Evolutionary conservation across 306 rosid genomes (phyloP).

Genomic region (Lithocarpus polystachyus): DNA sequence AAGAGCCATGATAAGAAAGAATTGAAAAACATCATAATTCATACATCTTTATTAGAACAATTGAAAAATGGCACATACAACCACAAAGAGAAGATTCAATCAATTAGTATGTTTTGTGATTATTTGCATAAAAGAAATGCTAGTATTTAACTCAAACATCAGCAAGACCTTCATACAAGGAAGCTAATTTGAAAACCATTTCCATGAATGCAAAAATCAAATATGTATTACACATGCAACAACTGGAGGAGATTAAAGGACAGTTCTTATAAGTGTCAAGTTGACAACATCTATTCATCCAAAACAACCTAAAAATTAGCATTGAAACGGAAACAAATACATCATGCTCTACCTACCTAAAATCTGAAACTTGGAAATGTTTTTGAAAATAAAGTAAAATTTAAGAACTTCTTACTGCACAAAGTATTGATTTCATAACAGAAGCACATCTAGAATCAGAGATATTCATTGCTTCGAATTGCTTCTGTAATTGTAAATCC

Average conservation of each 20-base stretch:
- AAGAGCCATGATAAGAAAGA: not conserved
- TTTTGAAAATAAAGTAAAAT: too few species aligned
- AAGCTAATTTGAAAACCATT: not conserved
- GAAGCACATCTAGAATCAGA: slow-evolving; percentile 72
- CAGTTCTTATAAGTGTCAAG: not conserved
- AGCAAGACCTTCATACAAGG: not conserved
- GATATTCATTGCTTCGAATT: slow-evolving; percentile 58
- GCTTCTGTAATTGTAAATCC: slow-evolving; percentile 64
- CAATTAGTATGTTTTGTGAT: not conserved
- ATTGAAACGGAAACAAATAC: not conserved
- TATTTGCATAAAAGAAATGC: not conserved
- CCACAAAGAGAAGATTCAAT: not conserved
- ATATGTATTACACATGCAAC: not conserved
- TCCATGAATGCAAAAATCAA: not conserved
- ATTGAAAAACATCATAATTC: slow-evolving; percentile 10
- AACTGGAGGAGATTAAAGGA: not conserved
- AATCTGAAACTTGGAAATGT: not conserved
- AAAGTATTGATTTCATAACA: slow-evolving; percentile 67
- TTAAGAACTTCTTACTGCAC: slow-evolving; percentile 59
- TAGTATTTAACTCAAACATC: not conserved
- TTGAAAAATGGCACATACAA: not conserved
- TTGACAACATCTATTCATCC: not conserved
- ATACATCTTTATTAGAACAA: not conserved
- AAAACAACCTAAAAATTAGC: not conserved
- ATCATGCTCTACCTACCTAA: too few species aligned